Base-by-base conservation (phyloP, 1,284 basidiomycete species). In the Cerrena zonata region DNA sequence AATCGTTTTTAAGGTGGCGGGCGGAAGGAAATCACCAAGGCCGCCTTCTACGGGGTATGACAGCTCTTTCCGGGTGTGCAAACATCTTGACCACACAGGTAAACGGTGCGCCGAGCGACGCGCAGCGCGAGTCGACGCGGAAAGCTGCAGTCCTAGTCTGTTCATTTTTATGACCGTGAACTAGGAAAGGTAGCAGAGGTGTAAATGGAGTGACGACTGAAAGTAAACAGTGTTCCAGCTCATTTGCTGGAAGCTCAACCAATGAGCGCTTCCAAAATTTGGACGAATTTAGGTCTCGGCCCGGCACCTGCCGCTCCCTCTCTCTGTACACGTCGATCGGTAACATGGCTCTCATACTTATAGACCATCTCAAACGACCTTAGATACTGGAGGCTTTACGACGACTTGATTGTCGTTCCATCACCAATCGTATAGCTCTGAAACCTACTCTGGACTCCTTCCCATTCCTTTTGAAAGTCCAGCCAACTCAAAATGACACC, bases 21-120 rank as follows among this genome's bases (percentile, higher is more conserved):
- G 80, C 3, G 86, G 80, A 59, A 93, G 70, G 65, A 93, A 93
- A 15, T 81, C 71, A 26, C 84, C 85, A 23, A 92, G 70, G 24
- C 89, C 90, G 44, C 78, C 69, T 47, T 89, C 80, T 34, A 85
- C 62, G 5, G 75, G 69, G 69, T 91, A 91, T 2, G 78, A 78
- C 23, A 89, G 74, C 11, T 68, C 63, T 56, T 72, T 75, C 49
- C 76, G 76, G 42, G 70, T 66, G 69, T 93, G 89, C 15, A 82
- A 54, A 58, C 66, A 66, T 47, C 84, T 56, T 45, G 60, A 55
- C 41, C 47, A 56, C 49, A 37, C 53, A 44, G 30, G 54, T 49
- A 22, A 23, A 19, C 34, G 42, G 12, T 12, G 43, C 22, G 46
- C 5, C 13, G 23, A 3, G 15, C 50, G 52, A 50, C 62, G 57